Percentiles rank a stretch among this genome's conserved stretches.
These are phyloP conservation scores for Cucurbita moschata DNA, from an alignment of 306 rosid species.

Conservation along the genomic window DNA sequence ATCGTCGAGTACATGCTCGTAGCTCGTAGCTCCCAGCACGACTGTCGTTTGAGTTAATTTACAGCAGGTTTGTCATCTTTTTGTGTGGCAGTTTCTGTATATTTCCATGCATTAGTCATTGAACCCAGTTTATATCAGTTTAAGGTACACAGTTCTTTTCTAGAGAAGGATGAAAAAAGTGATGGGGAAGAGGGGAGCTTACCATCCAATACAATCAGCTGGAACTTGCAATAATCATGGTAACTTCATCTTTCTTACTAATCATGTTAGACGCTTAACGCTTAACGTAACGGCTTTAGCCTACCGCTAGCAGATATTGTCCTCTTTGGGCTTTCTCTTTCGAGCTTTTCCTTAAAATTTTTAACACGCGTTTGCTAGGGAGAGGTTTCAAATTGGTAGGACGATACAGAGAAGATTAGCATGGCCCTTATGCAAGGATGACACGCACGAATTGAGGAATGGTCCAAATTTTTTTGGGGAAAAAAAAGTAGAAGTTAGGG, in stretches of 20 bases:
- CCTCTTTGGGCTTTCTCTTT: no score
- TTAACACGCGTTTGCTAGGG: no score
- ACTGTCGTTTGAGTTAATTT: not conserved
- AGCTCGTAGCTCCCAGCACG: not conserved
- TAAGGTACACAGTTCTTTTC: not conserved
- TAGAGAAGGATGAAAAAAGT: not conserved
- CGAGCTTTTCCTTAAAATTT: no score
- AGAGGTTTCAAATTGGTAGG: no score
- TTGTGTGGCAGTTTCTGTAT: slow-evolving; percentile 3
- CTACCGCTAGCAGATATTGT: no score
- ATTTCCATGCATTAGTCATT: not conserved
- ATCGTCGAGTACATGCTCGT: not conserved
- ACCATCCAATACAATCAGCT: not conserved
- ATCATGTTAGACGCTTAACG: not conserved
- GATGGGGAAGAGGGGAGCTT: not conserved
- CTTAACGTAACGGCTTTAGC: no score
- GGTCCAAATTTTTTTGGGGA: no score
- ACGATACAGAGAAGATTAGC: no score
- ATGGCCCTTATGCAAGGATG: no score
- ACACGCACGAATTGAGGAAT: no score
- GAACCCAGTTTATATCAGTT: not conserved
- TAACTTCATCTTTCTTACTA: not conserved
- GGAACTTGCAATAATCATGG: slow-evolving; percentile 3
- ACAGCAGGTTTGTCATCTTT: not conserved
- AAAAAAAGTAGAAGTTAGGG: no score